phyloP scores from a whole-genome alignment of 495 filamentous ascomycete species.

The Aspergillus indologenus region DNA sequence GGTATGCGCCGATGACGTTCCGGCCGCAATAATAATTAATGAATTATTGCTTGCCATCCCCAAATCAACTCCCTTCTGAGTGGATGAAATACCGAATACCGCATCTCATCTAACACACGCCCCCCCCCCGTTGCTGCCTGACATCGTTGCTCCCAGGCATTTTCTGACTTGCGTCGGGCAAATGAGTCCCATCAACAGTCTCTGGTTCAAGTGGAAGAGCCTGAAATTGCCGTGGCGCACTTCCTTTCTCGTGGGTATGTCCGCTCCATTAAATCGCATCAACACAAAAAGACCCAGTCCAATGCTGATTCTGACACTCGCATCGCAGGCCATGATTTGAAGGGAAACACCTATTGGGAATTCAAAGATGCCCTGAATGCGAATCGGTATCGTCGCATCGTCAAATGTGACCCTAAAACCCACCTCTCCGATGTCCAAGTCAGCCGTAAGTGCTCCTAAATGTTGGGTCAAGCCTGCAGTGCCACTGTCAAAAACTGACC shows the following conservation, averaged over 20 bases:
- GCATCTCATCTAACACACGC: conserved; percentile 2
- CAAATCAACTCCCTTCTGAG: conserved; percentile 12
- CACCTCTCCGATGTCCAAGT: conserved; percentile 68
- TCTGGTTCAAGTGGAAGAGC: conserved; percentile 86
- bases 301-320: conserved; percentile 1
- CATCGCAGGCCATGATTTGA: conserved; percentile 70
- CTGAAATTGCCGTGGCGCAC: conserved; percentile 83
- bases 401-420: conserved; percentile 57
- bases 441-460: conserved; percentile 44
- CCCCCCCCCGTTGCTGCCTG: background rate
- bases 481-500: no score
- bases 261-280: conserved; percentile 9
- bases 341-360: conserved; percentile 94
- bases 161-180: conserved; percentile 3
- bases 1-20: conserved; percentile 28
- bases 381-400: conserved; percentile 57
- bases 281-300: conserved; percentile 17
- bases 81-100: background rate
- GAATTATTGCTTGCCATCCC: conserved; percentile 10
- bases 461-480: no score
- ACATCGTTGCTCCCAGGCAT: background rate
- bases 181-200: conserved; percentile 44
- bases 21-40: conserved; percentile 15
- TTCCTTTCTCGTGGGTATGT: conserved; percentile 72
- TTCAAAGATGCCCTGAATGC: conserved; percentile 67